Evolutionary conservation across 176 grass and related monocot genomes (phyloP).

Genomic region (Oryza nivara): DNA sequence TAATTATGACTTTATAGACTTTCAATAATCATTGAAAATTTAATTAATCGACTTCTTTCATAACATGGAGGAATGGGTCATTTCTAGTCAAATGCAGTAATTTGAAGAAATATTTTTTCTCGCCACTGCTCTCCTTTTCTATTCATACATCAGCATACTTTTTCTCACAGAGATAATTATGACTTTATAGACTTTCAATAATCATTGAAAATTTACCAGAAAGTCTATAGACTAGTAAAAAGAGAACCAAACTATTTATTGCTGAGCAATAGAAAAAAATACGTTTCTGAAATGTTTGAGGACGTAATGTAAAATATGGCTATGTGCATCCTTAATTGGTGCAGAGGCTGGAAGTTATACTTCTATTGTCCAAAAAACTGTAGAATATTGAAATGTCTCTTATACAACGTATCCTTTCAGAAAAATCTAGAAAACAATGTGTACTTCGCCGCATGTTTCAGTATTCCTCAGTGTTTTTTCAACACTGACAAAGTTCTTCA

Average conservation of each 20-base stretch:
- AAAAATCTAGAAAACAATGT: not conserved
- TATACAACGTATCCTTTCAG: not conserved
- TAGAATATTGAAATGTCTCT: not conserved
- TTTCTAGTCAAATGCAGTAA: constrained; percentile 17
- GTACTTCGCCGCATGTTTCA: not conserved
- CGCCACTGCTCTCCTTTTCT: not conserved
- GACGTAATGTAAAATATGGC: not conserved
- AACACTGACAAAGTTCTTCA: not conserved
- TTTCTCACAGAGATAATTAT: not conserved
- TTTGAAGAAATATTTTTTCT: not conserved
- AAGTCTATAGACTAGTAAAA: not conserved
- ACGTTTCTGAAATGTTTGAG: not conserved
- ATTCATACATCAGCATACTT: not conserved
- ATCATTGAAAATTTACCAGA: not conserved
- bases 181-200: not conserved
- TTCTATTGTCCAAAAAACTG: not conserved
- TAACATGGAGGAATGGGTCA: not conserved
- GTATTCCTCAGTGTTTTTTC: not conserved
- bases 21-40: not conserved
- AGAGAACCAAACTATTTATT: not conserved
- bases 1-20: not conserved
- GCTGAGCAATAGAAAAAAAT: not conserved
- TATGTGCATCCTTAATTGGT: too few relatives aligned
- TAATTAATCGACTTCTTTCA: constrained; percentile 20
- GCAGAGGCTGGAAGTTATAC: too few relatives aligned